Evolutionary conservation across 371 early-diverging fungal genomes (phyloP).

Genomic region (Mortierella sp.): DNA sequence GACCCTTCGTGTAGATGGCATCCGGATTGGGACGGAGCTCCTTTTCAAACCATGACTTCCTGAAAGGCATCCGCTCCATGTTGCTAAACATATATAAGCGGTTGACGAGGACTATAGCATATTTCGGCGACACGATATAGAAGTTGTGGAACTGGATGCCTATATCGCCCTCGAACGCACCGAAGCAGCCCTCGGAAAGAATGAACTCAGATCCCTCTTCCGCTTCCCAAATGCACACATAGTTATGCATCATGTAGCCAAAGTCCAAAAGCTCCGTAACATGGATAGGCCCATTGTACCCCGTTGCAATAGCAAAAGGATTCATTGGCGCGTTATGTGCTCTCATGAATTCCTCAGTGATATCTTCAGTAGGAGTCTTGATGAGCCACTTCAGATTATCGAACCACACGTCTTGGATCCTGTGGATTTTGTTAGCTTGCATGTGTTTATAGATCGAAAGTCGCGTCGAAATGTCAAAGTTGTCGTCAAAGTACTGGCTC

Average conservation of each 20-base stretch:
- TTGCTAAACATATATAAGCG: neutral
- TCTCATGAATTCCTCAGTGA: conserved; percentile 6
- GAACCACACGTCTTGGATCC: conserved; percentile 20
- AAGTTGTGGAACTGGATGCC: conserved; percentile 14
- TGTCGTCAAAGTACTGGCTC: conserved; percentile 20
- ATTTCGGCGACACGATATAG: conserved; percentile 23
- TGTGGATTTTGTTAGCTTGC: conserved; percentile 11
- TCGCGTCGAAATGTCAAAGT: conserved; percentile 3
- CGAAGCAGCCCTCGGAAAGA: conserved; percentile 17
- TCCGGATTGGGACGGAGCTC: conserved; percentile 14
- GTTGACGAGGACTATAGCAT: conserved; percentile 24
- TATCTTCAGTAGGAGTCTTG: conserved; percentile 11
- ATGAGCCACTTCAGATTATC: conserved; percentile 32
- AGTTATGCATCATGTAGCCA: neutral
- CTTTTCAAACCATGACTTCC: conserved; percentile 17
- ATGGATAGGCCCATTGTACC: conserved; percentile 23
- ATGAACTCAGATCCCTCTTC: conserved; percentile 26
- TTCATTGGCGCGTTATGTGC: conserved; percentile 2
- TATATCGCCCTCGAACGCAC: conserved; percentile 7
- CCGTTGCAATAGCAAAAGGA: no score
- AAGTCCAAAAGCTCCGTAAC: conserved; percentile 14
- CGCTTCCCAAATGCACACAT: conserved; percentile 29
- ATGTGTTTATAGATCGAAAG: conserved; percentile 8
- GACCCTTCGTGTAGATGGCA: conserved; percentile 14
- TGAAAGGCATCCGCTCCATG: neutral